Conservation (phyloP, 2,329 filamentous ascomycete genomes). For the Blastomyces percursus region DNA sequence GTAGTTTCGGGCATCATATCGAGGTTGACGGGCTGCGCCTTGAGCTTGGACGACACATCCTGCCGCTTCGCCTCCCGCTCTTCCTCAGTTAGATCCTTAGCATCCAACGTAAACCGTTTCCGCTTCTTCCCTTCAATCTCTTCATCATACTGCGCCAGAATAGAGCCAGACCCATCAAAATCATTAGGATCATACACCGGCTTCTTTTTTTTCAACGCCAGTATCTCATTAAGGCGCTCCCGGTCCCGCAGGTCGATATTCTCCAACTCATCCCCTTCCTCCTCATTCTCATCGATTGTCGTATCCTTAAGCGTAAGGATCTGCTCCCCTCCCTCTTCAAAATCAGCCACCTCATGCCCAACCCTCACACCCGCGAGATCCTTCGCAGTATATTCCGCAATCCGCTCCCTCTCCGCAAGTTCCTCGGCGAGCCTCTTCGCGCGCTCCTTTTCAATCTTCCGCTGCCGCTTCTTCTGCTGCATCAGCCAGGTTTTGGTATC, state of each 20-base stretch:
- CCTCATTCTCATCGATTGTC: conserved; percentile 71
- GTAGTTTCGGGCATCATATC: conserved; percentile 52
- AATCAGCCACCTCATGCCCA: conserved; percentile 70
- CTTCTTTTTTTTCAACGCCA: conserved; percentile 83
- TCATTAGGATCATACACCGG: conserved; percentile 79
- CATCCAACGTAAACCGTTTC: conserved; percentile 79
- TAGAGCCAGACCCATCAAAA: conserved; percentile 48
- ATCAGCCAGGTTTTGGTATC: conserved; percentile 82
- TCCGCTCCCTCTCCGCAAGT: conserved; percentile 61
- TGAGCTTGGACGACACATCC: conserved; percentile 48
- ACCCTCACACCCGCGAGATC: conserved; percentile 88
- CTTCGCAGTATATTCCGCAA: conserved; percentile 67
- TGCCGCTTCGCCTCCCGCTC: conserved; percentile 46
- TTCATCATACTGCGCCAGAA: conserved; percentile 89
- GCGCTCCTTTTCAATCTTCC: conserved; percentile 68
- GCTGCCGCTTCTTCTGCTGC: conserved; percentile 85
- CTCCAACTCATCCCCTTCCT: conserved; percentile 74
- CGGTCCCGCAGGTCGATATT: conserved; percentile 33
- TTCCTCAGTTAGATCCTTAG: conserved; percentile 58
- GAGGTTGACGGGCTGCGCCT: conserved; percentile 61
- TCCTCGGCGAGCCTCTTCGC: conserved; percentile 63
- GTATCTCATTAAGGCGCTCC: conserved; percentile 47
- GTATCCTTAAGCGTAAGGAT: conserved; percentile 91
- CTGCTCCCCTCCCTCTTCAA: conserved; percentile 70
- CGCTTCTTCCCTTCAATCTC: conserved; percentile 84